Evolutionary conservation across 306 rosid species (phyloP), one percentile per base, ranked within the genome.

Genomic region (Fragaria vesca): DNA sequence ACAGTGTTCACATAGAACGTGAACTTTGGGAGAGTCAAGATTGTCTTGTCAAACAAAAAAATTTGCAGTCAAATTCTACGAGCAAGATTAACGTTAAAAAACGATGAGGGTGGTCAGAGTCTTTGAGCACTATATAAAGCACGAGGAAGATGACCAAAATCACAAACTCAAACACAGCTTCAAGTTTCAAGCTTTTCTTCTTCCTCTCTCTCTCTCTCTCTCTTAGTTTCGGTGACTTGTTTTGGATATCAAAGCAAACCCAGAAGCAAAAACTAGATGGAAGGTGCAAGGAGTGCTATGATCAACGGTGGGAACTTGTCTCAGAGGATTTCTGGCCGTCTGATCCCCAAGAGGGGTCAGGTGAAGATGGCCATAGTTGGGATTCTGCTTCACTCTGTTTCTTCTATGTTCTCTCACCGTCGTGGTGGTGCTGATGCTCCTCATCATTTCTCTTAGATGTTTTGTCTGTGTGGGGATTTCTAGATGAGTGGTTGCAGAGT

Each of bases 331-430:
- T 68, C 88, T 38, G 83, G 86, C 24, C 96, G 96, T 76, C 84
- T 77, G 48, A 85, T 91, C 77, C 98, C 98, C 3, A 88, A 78
- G 87, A 69, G 97, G 61, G 98, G 97, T 48, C 93, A 86, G 73
- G 97, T 94, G 77, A 93, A 88, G 86, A 9, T 85, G 62, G 91
- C 82, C 6, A 88, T 89, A 45, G 85, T 87, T 43, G 84, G 81
- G 34, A 89, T 84, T 0, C 81, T 94, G 16, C 91, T 94, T 1
- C 89, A 84, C 80, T 89, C 98, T 58, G 76, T 94, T 20, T 91
- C 85, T 71, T 90, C 96, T n/a, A 76, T 91, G 8, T 94, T 91
- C 90, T 84, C 90, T 3, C 83, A 6, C 48, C 30, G 47, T 9
- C 3, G 20, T 28, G 69, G 43, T 2, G 72, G 3, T 20, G 24